A percentile compares a stretch with the other conserved stretches of the same genome.
phyloP scores from a whole-genome alignment of 164 flowering plant genomes.

The Euptelea pleiosperma region DNA sequence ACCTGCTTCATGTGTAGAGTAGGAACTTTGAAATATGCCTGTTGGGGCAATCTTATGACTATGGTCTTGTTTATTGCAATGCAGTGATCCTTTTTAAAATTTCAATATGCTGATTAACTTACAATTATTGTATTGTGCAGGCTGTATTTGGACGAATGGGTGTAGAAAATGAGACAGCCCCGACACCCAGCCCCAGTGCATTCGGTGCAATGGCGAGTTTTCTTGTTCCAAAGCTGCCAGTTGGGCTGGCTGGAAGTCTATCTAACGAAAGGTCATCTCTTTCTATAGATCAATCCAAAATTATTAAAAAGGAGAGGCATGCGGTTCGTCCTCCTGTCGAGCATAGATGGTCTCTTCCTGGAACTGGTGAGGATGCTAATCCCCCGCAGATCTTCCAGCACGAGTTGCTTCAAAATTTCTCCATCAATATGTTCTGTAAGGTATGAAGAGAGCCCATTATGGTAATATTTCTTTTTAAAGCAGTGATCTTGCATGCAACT shows the following conservation, averaged over 20 bases:
- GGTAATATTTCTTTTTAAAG: background rate
- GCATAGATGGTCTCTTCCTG: slow-evolving; percentile 92
- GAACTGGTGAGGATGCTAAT: slow-evolving; percentile 37
- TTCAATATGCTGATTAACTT: slow-evolving; percentile 13
- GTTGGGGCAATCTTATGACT: background rate
- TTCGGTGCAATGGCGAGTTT: slow-evolving; percentile 95
- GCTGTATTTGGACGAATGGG: slow-evolving; percentile 76
- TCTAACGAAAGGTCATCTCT: slow-evolving; percentile 56
- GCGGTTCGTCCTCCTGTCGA: slow-evolving; percentile 90
- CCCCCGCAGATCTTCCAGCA: slow-evolving; percentile 96
- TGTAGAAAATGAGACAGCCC: slow-evolving; percentile 48
- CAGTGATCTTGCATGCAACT: background rate
- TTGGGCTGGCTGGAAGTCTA: slow-evolving; percentile 58
- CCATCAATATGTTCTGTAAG: slow-evolving; percentile 98
- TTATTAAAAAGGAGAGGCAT: slow-evolving; percentile 68
- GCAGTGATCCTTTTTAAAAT: slow-evolving; percentile 1
- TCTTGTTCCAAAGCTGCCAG: slow-evolving; percentile 90
- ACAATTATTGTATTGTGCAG: slow-evolving; percentile 39
- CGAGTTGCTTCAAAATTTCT: slow-evolving; percentile 93
- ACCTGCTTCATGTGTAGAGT: background rate
- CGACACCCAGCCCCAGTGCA: slow-evolving; percentile 58
- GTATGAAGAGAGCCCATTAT: slow-evolving; percentile 28
- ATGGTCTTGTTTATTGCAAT: background rate
- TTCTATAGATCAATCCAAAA: slow-evolving; percentile 52
- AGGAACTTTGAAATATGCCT: background rate